These are phyloP conservation scores for Kentomonas sorsogonicus DNA, from an alignment of 208 protist species.

Conservation along the genomic window DNA sequence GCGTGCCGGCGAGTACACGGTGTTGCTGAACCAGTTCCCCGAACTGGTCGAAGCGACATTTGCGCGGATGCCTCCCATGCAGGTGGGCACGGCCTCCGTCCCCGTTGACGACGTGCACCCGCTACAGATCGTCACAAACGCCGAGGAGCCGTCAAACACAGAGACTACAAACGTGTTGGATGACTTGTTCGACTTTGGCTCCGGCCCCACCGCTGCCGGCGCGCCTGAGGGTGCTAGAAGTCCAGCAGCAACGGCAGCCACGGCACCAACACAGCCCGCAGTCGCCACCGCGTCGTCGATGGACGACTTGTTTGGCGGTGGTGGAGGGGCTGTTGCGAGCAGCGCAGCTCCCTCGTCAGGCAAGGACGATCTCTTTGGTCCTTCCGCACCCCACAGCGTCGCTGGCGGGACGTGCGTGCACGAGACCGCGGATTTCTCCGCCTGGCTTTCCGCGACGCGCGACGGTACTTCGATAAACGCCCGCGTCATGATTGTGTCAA, in stretches of 20 bases:
- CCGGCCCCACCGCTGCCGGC: conserved; percentile 17
- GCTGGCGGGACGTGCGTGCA: no score
- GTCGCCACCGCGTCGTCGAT: no score
- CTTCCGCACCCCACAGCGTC: no score
- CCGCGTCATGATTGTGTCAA: conserved; percentile 45
- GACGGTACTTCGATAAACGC: conserved; percentile 14
- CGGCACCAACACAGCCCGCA: no score
- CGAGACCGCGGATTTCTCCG: no score
- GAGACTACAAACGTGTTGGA: conserved; percentile 53
- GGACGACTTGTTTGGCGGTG: no score
- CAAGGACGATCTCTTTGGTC: no score
- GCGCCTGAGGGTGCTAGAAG: no score
- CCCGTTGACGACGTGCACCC: conserved; percentile 47
- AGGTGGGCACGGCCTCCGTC: conserved; percentile 8
- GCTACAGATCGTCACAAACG: conserved; percentile 51
- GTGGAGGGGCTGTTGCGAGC: no score
- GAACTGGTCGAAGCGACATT: conserved; percentile 73
- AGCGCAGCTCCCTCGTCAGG: no score
- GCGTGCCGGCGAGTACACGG: conserved; percentile 89
- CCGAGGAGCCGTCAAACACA: conserved; percentile 40
- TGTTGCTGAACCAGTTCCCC: conserved; percentile 68
- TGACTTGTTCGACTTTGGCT: conserved; percentile 66
- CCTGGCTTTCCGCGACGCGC: conserved; percentile 20
- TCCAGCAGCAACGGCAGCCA: not conserved
- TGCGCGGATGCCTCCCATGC: conserved; percentile 77